Percentiles rank a stretch among this genome's conserved stretches.
phyloP scores from a whole-genome alignment of 192 early-diverging fungal species.

The Entomortierella beljakovae region DNA sequence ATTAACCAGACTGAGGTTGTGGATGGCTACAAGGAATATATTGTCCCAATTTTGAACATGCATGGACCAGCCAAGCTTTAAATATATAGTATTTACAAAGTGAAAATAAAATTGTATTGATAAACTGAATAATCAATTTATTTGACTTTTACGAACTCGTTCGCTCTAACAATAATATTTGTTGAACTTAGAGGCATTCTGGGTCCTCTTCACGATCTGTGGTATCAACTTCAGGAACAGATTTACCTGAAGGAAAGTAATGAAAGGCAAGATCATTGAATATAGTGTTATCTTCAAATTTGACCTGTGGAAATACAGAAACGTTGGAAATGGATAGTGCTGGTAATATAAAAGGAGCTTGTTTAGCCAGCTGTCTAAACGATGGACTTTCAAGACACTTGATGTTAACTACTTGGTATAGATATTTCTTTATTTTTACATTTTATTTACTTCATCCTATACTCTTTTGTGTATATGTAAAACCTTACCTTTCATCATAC shows the following conservation, averaged over 20 bases:
- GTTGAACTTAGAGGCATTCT: conserved; percentile 20
- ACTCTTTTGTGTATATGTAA: too few relatives aligned
- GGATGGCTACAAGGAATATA: conserved; percentile 61
- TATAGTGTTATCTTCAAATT: conserved; percentile 48
- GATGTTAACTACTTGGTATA: too few relatives aligned
- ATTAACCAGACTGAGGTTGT: conserved; percentile 67
- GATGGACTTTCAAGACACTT: conserved; percentile 17
- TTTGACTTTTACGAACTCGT: too few relatives aligned
- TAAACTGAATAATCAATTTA: too few relatives aligned
- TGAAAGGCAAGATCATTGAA: conserved; percentile 50
- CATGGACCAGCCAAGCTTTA: conserved; percentile 41
- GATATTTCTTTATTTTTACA: too few relatives aligned
- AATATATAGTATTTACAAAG: too few relatives aligned
- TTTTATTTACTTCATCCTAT: too few relatives aligned
- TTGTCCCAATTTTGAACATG: conserved; percentile 44
- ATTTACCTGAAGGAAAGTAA: conserved; percentile 13
- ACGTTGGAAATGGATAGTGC: conserved; percentile 32
- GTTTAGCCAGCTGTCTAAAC: conserved; percentile 33
- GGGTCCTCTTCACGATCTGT: conserved; percentile 29
- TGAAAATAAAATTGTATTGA: too few relatives aligned
- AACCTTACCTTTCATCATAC: conserved; percentile 55
- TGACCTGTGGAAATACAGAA: conserved; percentile 11
- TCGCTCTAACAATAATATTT: too few relatives aligned
- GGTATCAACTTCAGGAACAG: conserved; percentile 21
- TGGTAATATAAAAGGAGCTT: conserved; percentile 43